Percentiles rank a stretch among this genome's conserved stretches.
These are phyloP conservation scores for Angomonas deanei DNA, from an alignment of 208 protist species.

Conservation along the genomic window DNA sequence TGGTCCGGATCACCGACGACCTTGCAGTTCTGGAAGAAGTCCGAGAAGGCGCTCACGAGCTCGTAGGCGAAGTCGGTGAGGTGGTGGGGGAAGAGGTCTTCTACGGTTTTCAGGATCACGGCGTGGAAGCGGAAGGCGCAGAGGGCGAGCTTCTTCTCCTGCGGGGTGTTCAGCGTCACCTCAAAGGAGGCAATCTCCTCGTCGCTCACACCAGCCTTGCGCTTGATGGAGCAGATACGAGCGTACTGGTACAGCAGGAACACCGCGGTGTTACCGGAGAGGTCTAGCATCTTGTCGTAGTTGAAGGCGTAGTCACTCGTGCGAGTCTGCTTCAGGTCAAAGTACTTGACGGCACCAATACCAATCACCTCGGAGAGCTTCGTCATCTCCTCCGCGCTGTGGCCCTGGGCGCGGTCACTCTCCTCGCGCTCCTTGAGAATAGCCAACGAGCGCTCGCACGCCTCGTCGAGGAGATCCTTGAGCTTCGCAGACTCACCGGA, in stretches of 20 bases:
- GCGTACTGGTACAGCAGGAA: conserved; percentile 98
- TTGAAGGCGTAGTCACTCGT: conserved; percentile 94
- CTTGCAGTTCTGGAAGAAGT: conserved; percentile 94
- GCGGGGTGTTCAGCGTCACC: conserved; percentile 66
- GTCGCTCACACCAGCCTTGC: conserved; percentile 75
- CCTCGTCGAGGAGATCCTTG: conserved; percentile 95
- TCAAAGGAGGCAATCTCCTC: conserved; percentile 47
- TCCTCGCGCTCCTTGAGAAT: conserved; percentile 84
- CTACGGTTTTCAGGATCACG: conserved; percentile 80
- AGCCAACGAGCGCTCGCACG: conserved; percentile 68
- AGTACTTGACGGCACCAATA: conserved; percentile 96
- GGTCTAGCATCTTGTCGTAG: conserved; percentile 95
- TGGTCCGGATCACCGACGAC: conserved; percentile 79
- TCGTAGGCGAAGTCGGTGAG: conserved; percentile 96
- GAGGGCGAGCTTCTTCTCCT: conserved; percentile 84
- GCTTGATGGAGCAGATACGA: conserved; percentile 93
- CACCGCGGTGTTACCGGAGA: conserved; percentile 96
- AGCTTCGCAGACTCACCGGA: conserved; percentile 94
- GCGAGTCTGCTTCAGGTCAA: conserved; percentile 94
- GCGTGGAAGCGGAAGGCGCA: conserved; percentile 85
- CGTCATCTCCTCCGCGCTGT: conserved; percentile 78
- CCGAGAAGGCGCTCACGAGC: conserved; percentile 89
- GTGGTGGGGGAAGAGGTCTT: conserved; percentile 91
- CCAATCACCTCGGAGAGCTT: conserved; percentile 89
- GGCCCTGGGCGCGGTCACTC: conserved; percentile 68